These are phyloP conservation scores for Blastosporella zonata DNA, from an alignment of 1,284 basidiomycete species.

Conservation along the genomic window DNA sequence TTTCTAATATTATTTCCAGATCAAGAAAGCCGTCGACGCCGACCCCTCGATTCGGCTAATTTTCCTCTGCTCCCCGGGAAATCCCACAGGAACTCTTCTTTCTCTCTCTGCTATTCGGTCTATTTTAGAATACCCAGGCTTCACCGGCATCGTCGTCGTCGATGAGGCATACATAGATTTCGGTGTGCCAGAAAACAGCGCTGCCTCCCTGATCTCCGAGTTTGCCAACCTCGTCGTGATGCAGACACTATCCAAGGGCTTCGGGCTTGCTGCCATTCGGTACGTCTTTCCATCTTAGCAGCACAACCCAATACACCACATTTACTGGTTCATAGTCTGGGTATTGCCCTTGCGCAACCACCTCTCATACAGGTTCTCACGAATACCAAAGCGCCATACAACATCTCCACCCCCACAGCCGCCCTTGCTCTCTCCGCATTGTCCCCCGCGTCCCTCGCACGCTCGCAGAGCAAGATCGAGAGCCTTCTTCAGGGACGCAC, in stretches of 20 bases:
- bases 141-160: slow-evolving; percentile 89
- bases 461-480: slow-evolving; percentile 67
- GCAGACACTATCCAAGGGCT: slow-evolving; percentile 96
- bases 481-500: slow-evolving; percentile 62
- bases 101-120: slow-evolving; percentile 66
- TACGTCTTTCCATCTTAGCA: slow-evolving; percentile 31
- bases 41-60: slow-evolving; percentile 85
- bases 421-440: slow-evolving; percentile 81
- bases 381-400: slow-evolving; percentile 98
- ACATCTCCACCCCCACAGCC: slow-evolving; percentile 91
- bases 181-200: slow-evolving; percentile 53
- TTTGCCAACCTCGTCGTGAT: slow-evolving; percentile 91
- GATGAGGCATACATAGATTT: slow-evolving; percentile 99
- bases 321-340: slow-evolving; percentile 55
- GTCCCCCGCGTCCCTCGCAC: slow-evolving; percentile 57
- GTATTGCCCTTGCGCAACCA: slow-evolving; percentile 88
- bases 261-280: slow-evolving; percentile 94
- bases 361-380: slow-evolving; percentile 88
- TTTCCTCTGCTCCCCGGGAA: slow-evolving; percentile 96
- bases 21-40: slow-evolving; percentile 65
- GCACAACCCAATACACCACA: background rate
- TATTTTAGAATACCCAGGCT: slow-evolving; percentile 79
- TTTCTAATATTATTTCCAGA: slow-evolving; percentile 40
- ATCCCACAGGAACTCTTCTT: slow-evolving; percentile 92
- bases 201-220: slow-evolving; percentile 70